Evolutionary conservation across 306 rosid genomes (phyloP).

Genomic region (Trichosanthes cucumerina): DNA sequence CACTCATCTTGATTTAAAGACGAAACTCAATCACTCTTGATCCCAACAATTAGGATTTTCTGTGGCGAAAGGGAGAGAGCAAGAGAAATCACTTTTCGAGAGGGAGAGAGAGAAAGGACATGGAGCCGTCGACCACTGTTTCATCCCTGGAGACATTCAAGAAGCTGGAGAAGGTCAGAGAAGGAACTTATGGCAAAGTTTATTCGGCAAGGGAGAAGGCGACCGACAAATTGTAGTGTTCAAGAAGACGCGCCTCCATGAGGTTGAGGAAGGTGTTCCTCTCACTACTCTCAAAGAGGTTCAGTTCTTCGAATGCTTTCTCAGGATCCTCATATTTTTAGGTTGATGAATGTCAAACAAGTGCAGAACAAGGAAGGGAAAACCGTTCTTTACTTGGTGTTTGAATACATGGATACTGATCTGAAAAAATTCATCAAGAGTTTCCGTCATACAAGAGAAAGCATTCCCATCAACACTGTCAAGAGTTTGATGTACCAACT

Average conservation of each 20-base stretch:
- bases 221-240: constrained; percentile 83
- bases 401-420: constrained; percentile 90
- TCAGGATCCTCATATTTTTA: constrained; percentile 76
- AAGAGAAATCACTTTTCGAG: background rate
- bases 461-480: constrained; percentile 32
- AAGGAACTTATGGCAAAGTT: constrained; percentile 90
- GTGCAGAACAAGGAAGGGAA: constrained; percentile 86
- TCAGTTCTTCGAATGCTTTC: constrained; percentile 94
- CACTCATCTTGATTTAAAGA: background rate
- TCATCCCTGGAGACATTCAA: constrained; percentile 81
- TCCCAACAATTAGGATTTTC: background rate
- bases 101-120: constrained; percentile 14
- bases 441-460: constrained; percentile 53
- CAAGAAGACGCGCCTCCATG: constrained; percentile 93
- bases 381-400: constrained; percentile 81
- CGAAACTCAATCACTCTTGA: background rate
- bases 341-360: constrained; percentile 83
- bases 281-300: constrained; percentile 95
- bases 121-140: constrained; percentile 22
- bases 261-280: constrained; percentile 95
- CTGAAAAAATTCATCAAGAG: constrained; percentile 66
- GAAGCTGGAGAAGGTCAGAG: constrained; percentile 90
- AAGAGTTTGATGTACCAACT: constrained; percentile 92
- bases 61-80: background rate
- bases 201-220: constrained; percentile 75